Evolutionary conservation across 768 basidiomycete genomes (phyloP).

Genomic region (Piloderma croceum): DNA sequence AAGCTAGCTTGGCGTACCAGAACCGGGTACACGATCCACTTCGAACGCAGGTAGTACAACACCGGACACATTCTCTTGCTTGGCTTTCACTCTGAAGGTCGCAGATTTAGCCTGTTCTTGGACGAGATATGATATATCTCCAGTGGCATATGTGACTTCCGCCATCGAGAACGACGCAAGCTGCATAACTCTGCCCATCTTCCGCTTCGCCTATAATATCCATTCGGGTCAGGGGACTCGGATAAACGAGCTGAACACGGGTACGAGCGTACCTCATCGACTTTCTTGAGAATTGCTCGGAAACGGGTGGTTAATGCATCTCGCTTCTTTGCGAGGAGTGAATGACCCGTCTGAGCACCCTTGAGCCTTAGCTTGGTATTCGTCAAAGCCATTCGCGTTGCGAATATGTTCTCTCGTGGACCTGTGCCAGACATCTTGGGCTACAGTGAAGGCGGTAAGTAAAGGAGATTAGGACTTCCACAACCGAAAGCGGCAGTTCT

Average conservation of each 20-base stretch:
- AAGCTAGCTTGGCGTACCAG: constrained; percentile 53
- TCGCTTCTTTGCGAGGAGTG: constrained; percentile 92
- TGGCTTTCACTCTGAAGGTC: constrained; percentile 87
- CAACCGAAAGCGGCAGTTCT: no score
- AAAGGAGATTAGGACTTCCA: no score
- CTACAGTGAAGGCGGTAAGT: no score
- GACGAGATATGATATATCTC: constrained; percentile 95
- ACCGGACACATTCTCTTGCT: constrained; percentile 97
- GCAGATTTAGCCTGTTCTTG: constrained; percentile 93
- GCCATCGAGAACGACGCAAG: constrained; percentile 98
- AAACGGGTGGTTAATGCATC: constrained; percentile 96
- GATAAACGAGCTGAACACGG: no score
- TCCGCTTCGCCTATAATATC: constrained; percentile 78
- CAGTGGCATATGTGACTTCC: constrained; percentile 96
- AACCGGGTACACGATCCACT: constrained; percentile 78
- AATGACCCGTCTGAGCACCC: constrained; percentile 92
- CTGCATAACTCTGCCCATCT: constrained; percentile 99
- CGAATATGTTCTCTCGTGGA: constrained; percentile 89
- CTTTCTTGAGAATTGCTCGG: constrained; percentile 88
- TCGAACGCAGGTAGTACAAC: constrained; percentile 95
- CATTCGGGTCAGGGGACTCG: constrained; percentile 19
- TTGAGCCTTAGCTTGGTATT: constrained; percentile 88
- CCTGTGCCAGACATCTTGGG: constrained; percentile 96
- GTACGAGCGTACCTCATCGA: constrained; percentile 91
- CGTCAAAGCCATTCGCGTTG: constrained; percentile 95